Evolutionary conservation across 2,329 filamentous ascomycete species (phyloP).

Genomic region (Apiospora koreana): DNA sequence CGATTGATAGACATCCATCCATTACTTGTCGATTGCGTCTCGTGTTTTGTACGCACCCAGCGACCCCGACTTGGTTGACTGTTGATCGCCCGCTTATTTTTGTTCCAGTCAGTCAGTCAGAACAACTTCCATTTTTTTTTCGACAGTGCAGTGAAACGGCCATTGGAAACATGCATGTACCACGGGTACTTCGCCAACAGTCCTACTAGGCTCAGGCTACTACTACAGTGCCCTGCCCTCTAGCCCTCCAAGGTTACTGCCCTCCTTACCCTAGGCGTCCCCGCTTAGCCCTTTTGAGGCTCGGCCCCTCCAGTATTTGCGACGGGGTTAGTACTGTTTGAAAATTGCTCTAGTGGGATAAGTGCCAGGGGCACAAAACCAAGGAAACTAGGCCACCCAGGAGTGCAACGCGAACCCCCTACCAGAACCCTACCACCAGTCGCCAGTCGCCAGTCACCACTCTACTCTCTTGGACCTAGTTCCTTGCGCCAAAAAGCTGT

Average conservation of each 20-base stretch:
- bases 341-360: constrained; percentile 6
- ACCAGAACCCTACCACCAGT: background rate
- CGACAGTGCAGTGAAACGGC: constrained; percentile 7
- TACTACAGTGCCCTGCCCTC: too few species aligned
- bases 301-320: constrained; percentile 4
- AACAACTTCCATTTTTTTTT: constrained; percentile 7
- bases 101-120: constrained; percentile 1
- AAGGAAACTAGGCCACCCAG: constrained; percentile 6
- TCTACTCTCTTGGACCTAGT: background rate
- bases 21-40: background rate
- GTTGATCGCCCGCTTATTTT: constrained; percentile 5
- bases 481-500: background rate
- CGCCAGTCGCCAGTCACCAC: too few species aligned
- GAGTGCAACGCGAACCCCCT: background rate
- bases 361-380: constrained; percentile 1
- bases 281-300: background rate
- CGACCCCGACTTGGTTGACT: background rate
- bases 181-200: background rate
- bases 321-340: constrained; percentile 5
- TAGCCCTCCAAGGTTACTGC: background rate
- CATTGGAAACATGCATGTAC: constrained; percentile 10
- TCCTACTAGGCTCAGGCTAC: too few species aligned
- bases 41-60: background rate
- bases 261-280: background rate
- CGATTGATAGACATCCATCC: constrained; percentile 4